These are phyloP conservation scores for Penicillium bialowiezense DNA, from an alignment of 495 filamentous ascomycete genomes.

Conservation along the genomic window DNA sequence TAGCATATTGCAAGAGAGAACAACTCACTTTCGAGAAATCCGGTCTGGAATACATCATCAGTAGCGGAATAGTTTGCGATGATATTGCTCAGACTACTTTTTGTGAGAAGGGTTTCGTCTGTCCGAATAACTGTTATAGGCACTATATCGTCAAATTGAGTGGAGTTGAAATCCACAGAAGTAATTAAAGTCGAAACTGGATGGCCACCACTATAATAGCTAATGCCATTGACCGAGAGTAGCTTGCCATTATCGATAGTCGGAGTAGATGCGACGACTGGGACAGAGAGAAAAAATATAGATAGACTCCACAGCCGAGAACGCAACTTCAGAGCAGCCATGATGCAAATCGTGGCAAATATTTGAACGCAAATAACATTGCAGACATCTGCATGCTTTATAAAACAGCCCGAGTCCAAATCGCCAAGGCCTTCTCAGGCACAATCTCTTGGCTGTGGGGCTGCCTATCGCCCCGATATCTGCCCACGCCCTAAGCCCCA, in stretches of 20 bases:
- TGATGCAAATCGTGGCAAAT: not conserved
- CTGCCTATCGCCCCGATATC: not conserved
- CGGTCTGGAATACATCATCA: slow-evolving; percentile 44
- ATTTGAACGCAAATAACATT: not conserved
- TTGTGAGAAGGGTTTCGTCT: slow-evolving; percentile 7
- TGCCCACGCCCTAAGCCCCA: not conserved
- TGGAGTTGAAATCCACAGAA: slow-evolving; percentile 22
- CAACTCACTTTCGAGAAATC: slow-evolving; percentile 31
- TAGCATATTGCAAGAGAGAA: not conserved
- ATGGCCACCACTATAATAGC: slow-evolving; percentile 36
- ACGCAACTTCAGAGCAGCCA: not conserved
- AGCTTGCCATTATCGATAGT: slow-evolving; percentile 37
- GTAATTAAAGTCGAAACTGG: slow-evolving; percentile 11
- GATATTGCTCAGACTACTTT: slow-evolving; percentile 16
- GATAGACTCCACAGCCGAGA: not conserved
- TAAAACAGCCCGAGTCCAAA: not conserved
- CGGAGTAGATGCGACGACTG: slow-evolving; percentile 12
- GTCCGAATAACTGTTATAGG: slow-evolving; percentile 41
- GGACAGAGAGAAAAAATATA: not conserved
- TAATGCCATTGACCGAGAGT: slow-evolving; percentile 36
- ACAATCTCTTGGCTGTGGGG: not conserved
- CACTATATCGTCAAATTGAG: slow-evolving; percentile 21
- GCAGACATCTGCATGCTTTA: not conserved
- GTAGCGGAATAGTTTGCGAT: slow-evolving; percentile 23
- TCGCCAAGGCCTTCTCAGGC: not conserved